Evolutionary conservation across 805 yeast species (phyloP).

Genomic region (Nakazawaea ishiwadae): DNA sequence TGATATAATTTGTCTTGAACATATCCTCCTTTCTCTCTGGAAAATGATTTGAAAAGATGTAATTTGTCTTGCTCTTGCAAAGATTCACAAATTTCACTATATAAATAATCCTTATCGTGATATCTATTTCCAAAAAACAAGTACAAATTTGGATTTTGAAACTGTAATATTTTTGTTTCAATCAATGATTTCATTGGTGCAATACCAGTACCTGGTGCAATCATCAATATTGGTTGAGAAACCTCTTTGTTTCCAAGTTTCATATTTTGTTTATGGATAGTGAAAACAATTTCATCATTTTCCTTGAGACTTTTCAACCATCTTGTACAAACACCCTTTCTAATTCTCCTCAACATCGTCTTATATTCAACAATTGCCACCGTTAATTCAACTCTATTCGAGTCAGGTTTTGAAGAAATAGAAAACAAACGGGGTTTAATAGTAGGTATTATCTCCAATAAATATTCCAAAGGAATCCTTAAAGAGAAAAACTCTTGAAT

Average conservation of each 20-base stretch:
- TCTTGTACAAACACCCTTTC: slow-evolving; percentile 79
- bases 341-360: slow-evolving; percentile 69
- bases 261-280: slow-evolving; percentile 42
- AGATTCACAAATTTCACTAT: slow-evolving; percentile 47
- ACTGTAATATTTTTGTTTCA: slow-evolving; percentile 27
- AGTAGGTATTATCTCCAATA: slow-evolving; percentile 73
- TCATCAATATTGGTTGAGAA: slow-evolving; percentile 54
- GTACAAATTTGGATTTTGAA: slow-evolving; percentile 30
- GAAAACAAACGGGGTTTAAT: slow-evolving; percentile 82
- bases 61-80: slow-evolving; percentile 26
- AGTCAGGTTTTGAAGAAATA: slow-evolving; percentile 63
- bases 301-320: slow-evolving; percentile 54
- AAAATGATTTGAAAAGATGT: slow-evolving; percentile 38
- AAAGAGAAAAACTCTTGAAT: slow-evolving; percentile 76
- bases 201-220: slow-evolving; percentile 94
- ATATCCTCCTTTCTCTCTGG: slow-evolving; percentile 55
- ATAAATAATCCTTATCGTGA: slow-evolving; percentile 63
- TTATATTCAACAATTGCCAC: slow-evolving; percentile 84
- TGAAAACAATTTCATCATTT: slow-evolving; percentile 49
- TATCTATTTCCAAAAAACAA: slow-evolving; percentile 76
- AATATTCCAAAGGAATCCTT: slow-evolving; percentile 66
- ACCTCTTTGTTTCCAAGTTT: slow-evolving; percentile 21
- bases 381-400: slow-evolving; percentile 52
- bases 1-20: slow-evolving; percentile 72
- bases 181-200: slow-evolving; percentile 86